These are phyloP conservation scores for Byssochlamys sp. DNA, from an alignment of 2,329 filamentous ascomycete species.

Conservation along the genomic window DNA sequence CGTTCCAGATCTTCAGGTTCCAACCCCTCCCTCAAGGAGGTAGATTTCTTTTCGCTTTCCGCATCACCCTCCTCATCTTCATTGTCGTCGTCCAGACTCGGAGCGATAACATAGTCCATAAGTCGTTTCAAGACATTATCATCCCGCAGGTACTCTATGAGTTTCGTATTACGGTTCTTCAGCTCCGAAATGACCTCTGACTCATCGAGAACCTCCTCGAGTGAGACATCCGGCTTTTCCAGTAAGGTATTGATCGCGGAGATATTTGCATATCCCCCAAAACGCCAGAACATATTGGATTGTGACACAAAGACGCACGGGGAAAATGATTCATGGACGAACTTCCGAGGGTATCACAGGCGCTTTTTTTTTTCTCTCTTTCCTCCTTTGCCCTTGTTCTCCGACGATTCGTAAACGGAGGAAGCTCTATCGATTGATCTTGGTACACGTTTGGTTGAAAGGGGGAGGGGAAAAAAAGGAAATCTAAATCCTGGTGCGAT, in stretches of 20 bases:
- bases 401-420: constrained; percentile 1
- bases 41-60: constrained; percentile 36
- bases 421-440: background rate
- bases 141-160: constrained; percentile 89
- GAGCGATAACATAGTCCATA: constrained; percentile 82
- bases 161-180: constrained; percentile 94
- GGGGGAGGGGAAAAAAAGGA: background rate
- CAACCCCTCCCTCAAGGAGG: constrained; percentile 24
- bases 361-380: constrained; percentile 1
- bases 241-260: constrained; percentile 93
- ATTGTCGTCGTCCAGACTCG: constrained; percentile 46
- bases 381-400: background rate
- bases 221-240: constrained; percentile 85
- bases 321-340: constrained; percentile 27
- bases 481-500: constrained; percentile 1
- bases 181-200: constrained; percentile 93
- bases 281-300: constrained; percentile 96
- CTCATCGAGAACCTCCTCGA: constrained; percentile 93
- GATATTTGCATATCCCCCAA: constrained; percentile 96
- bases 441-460: background rate
- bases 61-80: constrained; percentile 45
- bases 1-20: constrained; percentile 52
- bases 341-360: constrained; percentile 2
- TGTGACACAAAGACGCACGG: constrained; percentile 19
- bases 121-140: constrained; percentile 74